Evolutionary conservation across 495 filamentous ascomycete genomes (phyloP), one percentile per base, ranked within the genome.

Genomic region (Cercophora newfieldiana): DNA sequence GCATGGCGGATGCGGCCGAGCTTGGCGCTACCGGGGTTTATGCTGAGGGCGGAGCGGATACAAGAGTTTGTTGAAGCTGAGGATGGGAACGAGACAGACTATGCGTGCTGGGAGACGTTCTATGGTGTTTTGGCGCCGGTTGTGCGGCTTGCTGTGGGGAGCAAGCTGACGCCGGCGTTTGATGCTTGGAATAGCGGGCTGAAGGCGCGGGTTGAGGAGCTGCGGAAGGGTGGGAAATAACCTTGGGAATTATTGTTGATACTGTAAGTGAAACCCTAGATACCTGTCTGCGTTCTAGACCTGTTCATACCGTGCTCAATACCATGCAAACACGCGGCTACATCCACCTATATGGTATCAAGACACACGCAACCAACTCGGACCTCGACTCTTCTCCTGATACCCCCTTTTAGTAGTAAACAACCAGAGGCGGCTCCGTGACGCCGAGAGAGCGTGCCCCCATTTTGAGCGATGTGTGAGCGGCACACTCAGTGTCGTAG

Each of bases 401-500:
- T n/a, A 12, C 33, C 19, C 19, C 50, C 21, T 24, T 19, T 29
- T 48, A 37, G 37, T 60, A 85, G 64, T 75, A 86, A 3, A 80
- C 82, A 29, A 80, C 83, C 73, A 86, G 63, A 18, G 83, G 75
- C 75, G 81, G 79, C 67, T 72, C 77, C 64, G 76, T 71, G 64
- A 77, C 73, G 0, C 77, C 74, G 7, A 82, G 66, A 1, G 37
- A 67, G 1, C 56, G 69, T 14, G 80, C 75, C 10, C 60, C 50
- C 62, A 80, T 80, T 82, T 89, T 91, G 47, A 91, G 75, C 53
- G 72, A 78, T 61, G 77, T 76, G 65, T 92, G 89, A 18, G 88
- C 89, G 63, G 80, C 78, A 71, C 88, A 90, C 64, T 85, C 81
- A 5, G 64, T 71, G 75, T 92, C 89, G 69, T 90, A 92, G 73